Conservation (phyloP, 2,329 filamentous ascomycete genomes). For the Helicocarpus griseus region DNA sequence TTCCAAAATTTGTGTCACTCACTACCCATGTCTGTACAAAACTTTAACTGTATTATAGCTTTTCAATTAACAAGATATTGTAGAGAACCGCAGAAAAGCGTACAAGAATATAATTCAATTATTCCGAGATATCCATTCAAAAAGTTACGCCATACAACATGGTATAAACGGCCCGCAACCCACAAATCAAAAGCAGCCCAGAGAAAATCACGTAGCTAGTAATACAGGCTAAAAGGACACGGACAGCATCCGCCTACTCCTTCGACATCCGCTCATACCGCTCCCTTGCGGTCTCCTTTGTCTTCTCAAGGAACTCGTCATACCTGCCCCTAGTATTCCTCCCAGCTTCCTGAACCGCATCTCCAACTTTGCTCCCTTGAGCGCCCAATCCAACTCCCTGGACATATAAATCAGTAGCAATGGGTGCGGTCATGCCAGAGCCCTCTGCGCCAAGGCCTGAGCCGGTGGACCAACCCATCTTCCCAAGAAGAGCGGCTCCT, state of each 20-base stretch:
- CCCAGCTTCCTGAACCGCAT: constrained; percentile 39
- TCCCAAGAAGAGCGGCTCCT: constrained; percentile 41
- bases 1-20: background rate
- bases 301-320: constrained; percentile 39
- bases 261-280: constrained; percentile 36
- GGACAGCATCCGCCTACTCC: background rate
- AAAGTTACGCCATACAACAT: background rate
- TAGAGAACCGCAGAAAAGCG: background rate
- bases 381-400: constrained; percentile 42
- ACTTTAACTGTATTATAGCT: background rate
- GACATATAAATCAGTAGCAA: constrained; percentile 40
- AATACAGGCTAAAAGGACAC: background rate
- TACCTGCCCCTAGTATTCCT: constrained; percentile 40
- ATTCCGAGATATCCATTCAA: background rate
- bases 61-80: background rate
- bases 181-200: background rate
- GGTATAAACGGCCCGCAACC: background rate
- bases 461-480: constrained; percentile 43
- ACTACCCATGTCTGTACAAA: background rate
- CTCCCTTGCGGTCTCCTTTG: constrained; percentile 37
- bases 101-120: background rate
- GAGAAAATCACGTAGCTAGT: constrained; percentile 1
- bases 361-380: constrained; percentile 39
- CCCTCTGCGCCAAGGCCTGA: constrained; percentile 40
- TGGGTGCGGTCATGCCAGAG: constrained; percentile 38